Evolutionary conservation across 306 rosid species (phyloP).

Genomic region (Cicer arietinum): DNA sequence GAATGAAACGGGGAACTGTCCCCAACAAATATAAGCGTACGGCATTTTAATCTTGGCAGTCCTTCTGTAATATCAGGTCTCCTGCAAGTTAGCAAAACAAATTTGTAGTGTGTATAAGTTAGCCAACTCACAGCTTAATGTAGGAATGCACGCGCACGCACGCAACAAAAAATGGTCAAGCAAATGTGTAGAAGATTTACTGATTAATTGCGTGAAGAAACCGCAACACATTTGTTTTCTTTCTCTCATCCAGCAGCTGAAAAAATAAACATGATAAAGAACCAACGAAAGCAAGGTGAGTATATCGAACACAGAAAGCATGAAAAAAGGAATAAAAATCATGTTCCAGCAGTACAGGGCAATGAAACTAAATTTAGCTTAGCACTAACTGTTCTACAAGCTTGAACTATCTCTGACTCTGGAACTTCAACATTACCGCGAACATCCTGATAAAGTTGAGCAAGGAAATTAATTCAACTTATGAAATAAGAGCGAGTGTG

Average conservation of each 20-base stretch:
- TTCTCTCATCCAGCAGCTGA: conserved; percentile 93
- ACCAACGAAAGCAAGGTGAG: conserved; percentile 25
- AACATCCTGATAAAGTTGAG: conserved; percentile 67
- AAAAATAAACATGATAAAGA: conserved; percentile 47
- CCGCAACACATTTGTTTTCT: conserved; percentile 70
- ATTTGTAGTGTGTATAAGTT: conserved; percentile 24
- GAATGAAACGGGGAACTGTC: conserved; percentile 96
- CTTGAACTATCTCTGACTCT: conserved; percentile 95
- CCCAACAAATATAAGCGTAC: conserved; percentile 90
- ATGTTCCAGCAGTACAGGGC: conserved; percentile 37
- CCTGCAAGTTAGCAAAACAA: conserved; percentile 58
- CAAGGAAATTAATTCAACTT: conserved; percentile 18
- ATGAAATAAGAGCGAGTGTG: neutral
- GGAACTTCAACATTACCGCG: conserved; percentile 79
- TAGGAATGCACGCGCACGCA: neutral
- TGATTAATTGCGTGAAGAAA: conserved; percentile 79
- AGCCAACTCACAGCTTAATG: neutral
- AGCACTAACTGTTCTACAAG: conserved; percentile 87
- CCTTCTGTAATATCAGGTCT: conserved; percentile 88
- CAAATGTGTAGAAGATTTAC: conserved; percentile 51
- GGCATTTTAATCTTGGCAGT: conserved; percentile 76
- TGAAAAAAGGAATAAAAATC: conserved; percentile 22
- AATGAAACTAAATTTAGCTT: conserved; percentile 38
- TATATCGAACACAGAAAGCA: conserved; percentile 3
- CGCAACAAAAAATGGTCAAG: neutral